Conservation (phyloP, 805 yeast species). For the Lipomyces chichibuensis region DNA sequence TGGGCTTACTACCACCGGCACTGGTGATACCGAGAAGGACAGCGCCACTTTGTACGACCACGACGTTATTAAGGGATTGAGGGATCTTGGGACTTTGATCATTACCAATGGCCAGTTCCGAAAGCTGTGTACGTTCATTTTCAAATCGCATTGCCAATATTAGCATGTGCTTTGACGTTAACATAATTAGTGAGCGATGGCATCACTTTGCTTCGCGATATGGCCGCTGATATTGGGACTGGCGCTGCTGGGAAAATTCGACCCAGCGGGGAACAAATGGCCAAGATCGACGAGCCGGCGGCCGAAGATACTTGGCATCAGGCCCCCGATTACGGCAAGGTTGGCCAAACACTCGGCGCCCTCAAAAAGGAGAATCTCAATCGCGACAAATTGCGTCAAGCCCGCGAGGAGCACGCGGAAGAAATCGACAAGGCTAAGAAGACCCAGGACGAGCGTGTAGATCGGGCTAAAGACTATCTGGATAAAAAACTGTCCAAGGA, state of each 20-base stretch:
- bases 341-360: neutral
- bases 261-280: slow-evolving; percentile 27
- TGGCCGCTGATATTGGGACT: slow-evolving; percentile 22
- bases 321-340: slow-evolving; percentile 15
- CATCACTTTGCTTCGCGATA: slow-evolving; percentile 27
- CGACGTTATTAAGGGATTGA: slow-evolving; percentile 17
- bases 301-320: slow-evolving; percentile 27
- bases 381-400: slow-evolving; percentile 6
- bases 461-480: slow-evolving; percentile 17
- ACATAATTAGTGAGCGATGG: slow-evolving; percentile 22
- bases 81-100: slow-evolving; percentile 28
- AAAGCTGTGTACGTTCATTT: slow-evolving; percentile 26
- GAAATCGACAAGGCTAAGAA: slow-evolving; percentile 4
- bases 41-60: slow-evolving; percentile 25
- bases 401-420: neutral
- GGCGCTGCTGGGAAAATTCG: slow-evolving; percentile 16
- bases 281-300: slow-evolving; percentile 27
- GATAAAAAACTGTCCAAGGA: slow-evolving; percentile 27
- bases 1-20: neutral
- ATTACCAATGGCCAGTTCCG: slow-evolving; percentile 36
- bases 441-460: neutral
- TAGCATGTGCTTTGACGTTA: neutral
- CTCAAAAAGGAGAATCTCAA: slow-evolving; percentile 6
- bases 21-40: slow-evolving; percentile 13
- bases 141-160: neutral